Evolutionary conservation across 2,329 filamentous ascomycete genomes (phyloP).

Genomic region (Hypoxylon sp.): DNA sequence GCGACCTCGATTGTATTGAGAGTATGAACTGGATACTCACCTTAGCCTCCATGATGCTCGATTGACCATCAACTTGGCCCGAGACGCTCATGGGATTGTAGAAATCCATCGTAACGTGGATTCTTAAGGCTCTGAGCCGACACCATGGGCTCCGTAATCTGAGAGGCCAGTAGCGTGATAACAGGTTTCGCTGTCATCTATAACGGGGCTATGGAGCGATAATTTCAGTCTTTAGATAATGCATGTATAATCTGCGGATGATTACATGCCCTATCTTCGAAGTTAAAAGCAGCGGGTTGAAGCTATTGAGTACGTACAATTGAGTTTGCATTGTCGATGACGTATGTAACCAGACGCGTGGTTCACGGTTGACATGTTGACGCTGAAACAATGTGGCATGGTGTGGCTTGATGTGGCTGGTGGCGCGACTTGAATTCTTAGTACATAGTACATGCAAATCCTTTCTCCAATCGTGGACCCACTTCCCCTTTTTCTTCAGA

Average conservation of each 20-base stretch:
- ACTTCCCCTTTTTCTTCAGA: background rate
- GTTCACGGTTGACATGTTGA: too few species aligned
- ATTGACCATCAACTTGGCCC: background rate
- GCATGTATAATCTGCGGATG: background rate
- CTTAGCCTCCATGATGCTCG: conserved; percentile 28
- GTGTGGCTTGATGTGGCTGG: background rate
- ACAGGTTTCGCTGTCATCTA: background rate
- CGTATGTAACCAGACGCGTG: conserved; percentile 1
- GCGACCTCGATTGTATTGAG: background rate
- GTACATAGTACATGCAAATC: too few species aligned
- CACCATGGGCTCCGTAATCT: background rate
- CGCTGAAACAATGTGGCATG: conserved; percentile 3
- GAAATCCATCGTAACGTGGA: conserved; percentile 15
- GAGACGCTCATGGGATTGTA: background rate
- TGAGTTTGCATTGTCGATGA: conserved; percentile 1
- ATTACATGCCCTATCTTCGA: too few species aligned
- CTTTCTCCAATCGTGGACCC: background rate
- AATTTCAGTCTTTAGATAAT: background rate
- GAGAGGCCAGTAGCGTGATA: background rate
- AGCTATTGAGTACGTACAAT: too few species aligned
- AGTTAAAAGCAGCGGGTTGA: background rate
- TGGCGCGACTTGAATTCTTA: background rate
- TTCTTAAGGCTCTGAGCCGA: background rate
- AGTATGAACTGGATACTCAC: conserved; percentile 11
- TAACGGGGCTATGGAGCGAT: too few species aligned